Percentiles rank a stretch among this genome's conserved stretches.
phyloP scores from a whole-genome alignment of 164 flowering plant genomes.

The Umbellularia californica region DNA sequence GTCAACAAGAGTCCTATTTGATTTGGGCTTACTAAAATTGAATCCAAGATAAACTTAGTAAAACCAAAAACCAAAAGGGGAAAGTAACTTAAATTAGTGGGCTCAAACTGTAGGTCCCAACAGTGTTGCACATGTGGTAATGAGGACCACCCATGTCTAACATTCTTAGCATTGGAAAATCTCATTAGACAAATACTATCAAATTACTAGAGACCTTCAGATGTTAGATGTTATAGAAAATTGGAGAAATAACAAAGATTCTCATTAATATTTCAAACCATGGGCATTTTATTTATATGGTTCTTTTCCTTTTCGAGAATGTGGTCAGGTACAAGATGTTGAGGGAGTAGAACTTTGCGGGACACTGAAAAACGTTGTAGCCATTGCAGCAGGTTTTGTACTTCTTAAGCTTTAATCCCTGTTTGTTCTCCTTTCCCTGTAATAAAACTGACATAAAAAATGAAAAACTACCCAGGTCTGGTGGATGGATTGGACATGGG shows the following conservation, averaged over 20 bases:
- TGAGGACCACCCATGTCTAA: too few species aligned
- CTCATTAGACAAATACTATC: not conserved
- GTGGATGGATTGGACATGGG: slow-evolving; percentile 98
- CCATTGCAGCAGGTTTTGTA: slow-evolving; percentile 79
- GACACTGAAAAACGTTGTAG: slow-evolving; percentile 92
- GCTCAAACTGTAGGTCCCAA: too few species aligned
- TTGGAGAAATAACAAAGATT: not conserved
- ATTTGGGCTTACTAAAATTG: too few species aligned
- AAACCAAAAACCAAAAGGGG: too few species aligned
- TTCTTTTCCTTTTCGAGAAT: not conserved
- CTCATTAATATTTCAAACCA: not conserved
- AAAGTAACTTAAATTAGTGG: too few species aligned
- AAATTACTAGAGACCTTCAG: not conserved
- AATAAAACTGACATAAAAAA: too few species aligned
- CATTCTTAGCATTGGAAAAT: not conserved
- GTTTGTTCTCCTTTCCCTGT: not conserved
- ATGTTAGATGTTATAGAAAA: not conserved
- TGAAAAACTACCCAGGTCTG: slow-evolving; percentile 47
- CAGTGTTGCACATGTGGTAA: too few species aligned
- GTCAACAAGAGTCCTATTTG: too few species aligned
- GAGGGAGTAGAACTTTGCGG: slow-evolving; percentile 98
- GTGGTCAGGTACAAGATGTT: slow-evolving; percentile 72
- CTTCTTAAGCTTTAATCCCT: not conserved
- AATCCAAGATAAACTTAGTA: too few species aligned
- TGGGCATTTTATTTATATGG: not conserved